Evolutionary conservation across 2,329 filamentous ascomycete genomes (phyloP), one percentile per base, ranked within the genome.

Genomic region (Cladophialophora yegresii): DNA sequence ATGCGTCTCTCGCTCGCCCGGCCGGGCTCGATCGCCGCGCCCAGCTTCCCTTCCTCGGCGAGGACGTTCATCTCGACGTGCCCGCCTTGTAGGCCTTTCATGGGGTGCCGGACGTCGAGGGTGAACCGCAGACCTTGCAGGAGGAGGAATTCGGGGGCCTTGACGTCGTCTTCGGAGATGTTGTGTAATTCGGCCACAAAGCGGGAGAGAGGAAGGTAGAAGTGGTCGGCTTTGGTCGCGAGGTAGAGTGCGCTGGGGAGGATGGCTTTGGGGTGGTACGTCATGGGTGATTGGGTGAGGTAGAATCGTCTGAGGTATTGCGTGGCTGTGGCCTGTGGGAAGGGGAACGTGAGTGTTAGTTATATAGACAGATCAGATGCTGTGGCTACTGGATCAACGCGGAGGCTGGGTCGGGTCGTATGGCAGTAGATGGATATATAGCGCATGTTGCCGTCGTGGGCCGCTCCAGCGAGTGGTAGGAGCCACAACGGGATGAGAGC

Each of bases 261-360:
- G 70, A 98, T 90, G 68, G 92, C 88, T 67, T 91, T 90, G 0
- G 93, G 93, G 67, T 93, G 91, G 75, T 99, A 98, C 32, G 93
- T 96, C 91, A 98, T 96, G 73, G 93, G 87, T 47, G 91, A 96
- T 78, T 98, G 96, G 73, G 90, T 93, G 43, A 96, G 85, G 80
- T 98, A 99, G 83, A 99, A 98, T 63, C 95, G 90, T 62, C 91
- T 90, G 65, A 99, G 84, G 75, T 96, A 97, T 73, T 96, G 87
- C 66, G 93, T 90, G 3, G 92, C 91, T 6, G 93, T 96, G 28
- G 89, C 87, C 83, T 87, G 36, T 6, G 36, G n/a, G 8, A 43
- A 16, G 16, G 16, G 58, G 63, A 40, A 33, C 22, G 16, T 3
- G 47, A 36, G 10, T 22, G 20, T 49, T 28, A 30, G 13, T 3